A percentile compares a stretch with the other conserved stretches of the same genome.
Evolutionary conservation across 768 basidiomycete species (phyloP).

Genomic region (Hericium erinaceus): DNA sequence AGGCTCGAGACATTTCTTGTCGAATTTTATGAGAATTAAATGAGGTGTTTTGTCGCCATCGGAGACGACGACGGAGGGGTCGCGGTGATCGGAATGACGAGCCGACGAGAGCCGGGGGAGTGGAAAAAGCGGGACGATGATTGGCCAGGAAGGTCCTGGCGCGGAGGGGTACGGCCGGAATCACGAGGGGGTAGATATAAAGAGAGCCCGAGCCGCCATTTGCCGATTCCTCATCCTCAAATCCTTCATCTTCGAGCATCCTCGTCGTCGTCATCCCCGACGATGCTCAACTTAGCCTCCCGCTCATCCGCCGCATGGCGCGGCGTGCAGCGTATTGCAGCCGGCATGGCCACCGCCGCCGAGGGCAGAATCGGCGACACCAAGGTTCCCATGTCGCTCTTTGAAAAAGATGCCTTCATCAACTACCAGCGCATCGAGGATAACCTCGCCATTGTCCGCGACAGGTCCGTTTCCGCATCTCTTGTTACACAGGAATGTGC

Average conservation of each 20-base stretch:
- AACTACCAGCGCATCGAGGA: conserved; percentile 98
- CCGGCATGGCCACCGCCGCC: conserved; percentile 73
- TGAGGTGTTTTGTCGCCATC: too few species aligned
- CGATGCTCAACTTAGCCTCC: conserved; percentile 13
- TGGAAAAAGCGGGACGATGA: too few species aligned
- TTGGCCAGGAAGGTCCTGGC: neutral
- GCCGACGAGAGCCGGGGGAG: too few species aligned
- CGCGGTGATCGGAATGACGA: too few species aligned
- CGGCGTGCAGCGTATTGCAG: conserved; percentile 10
- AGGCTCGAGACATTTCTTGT: too few species aligned
- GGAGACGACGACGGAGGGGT: too few species aligned
- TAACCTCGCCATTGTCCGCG: conserved; percentile 82
- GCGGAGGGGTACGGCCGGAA: neutral
- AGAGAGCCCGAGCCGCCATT: neutral
- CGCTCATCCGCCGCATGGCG: conserved; percentile 15
- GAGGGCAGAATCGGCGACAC: conserved; percentile 69
- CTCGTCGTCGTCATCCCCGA: conserved; percentile 7
- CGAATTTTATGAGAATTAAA: too few species aligned
- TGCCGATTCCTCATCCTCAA: neutral
- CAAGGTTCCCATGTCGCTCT: conserved; percentile 81
- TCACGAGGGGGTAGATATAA: neutral
- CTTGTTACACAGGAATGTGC: neutral
- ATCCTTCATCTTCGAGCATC: neutral
- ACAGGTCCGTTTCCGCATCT: conserved; percentile 41
- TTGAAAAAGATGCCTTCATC: conserved; percentile 76